Base-by-base conservation (phyloP, 2,329 filamentous ascomycete genomes). In the Amphichorda felina region DNA sequence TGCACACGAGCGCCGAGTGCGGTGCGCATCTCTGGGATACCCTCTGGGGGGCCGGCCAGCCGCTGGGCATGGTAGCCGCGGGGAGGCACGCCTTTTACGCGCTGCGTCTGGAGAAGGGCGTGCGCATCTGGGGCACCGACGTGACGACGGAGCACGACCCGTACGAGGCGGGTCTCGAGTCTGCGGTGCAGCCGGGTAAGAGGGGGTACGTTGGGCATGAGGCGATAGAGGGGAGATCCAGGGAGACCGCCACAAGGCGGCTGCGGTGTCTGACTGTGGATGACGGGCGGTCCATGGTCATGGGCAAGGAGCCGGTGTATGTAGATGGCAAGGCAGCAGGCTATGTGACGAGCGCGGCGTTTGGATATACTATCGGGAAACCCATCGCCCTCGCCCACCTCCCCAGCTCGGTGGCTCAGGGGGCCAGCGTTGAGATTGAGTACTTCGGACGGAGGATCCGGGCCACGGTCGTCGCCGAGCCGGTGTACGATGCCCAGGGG, bases 281-380 rank as follows among this genome's bases (percentile, higher is more conserved):
- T 28, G 72, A 79, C 40, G 66, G 69, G 0, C 51, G 48, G 4
- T 77, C 72, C 0, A 57, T 78, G 42, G 61, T 77, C 0, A 50
- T 79, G 1, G 74, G 74, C 5, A 78, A 78, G 45, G 75, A 79
- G 47, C 75, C 75, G 0, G 70, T 79, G 0, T 76, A 66, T 37
- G 42, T 60, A 11, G 48, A 63, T 3, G 64, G 62, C 8, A 51
- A 62, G 36, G 43, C 63, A 0, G 57, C 57, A 1, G 74, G 75
- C 0, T 79, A 79, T 41, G 59, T 79, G 18, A 77, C 72, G 2
- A 78, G 63, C 35, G 66, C 74, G 2, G 72, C 68, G 0, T 79
- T 77, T 45, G 75, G 69, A 0, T 78, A 72, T 44, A 72, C 68
- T 0, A 48, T 79, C 8, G 53, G 70, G 18, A 75, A 69, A 49